These are phyloP conservation scores for Candida berthetii DNA, from an alignment of 805 yeast species.

Conservation along the genomic window DNA sequence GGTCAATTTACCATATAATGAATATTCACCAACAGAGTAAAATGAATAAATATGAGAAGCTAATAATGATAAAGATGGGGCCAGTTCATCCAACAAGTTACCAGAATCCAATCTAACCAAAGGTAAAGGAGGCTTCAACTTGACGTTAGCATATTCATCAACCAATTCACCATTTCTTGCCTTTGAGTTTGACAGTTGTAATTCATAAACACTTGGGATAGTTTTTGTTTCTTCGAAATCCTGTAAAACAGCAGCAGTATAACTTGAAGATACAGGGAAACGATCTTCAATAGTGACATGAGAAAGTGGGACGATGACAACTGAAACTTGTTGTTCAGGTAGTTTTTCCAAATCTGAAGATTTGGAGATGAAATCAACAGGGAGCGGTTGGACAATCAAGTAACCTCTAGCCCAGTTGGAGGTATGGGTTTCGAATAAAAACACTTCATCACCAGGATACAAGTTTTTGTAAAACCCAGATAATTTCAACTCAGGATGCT, in stretches of 20 bases:
- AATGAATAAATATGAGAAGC: slow-evolving; percentile 62
- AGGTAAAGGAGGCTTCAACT: slow-evolving; percentile 50
- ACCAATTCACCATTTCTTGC: slow-evolving; percentile 22
- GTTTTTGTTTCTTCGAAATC: slow-evolving; percentile 20
- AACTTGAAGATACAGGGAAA: slow-evolving; percentile 30
- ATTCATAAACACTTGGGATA: slow-evolving; percentile 29
- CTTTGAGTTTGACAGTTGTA: slow-evolving; percentile 22
- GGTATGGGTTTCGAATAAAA: slow-evolving; percentile 56
- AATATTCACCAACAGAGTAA: slow-evolving; percentile 65
- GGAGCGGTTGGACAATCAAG: slow-evolving; percentile 59
- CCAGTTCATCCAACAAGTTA: slow-evolving; percentile 48
- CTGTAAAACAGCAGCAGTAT: slow-evolving; percentile 21
- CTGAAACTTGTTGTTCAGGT: slow-evolving; percentile 46
- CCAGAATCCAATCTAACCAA: slow-evolving; percentile 36
- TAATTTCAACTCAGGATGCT: slow-evolving; percentile 25
- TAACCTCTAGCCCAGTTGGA: slow-evolving; percentile 80
- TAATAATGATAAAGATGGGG: slow-evolving; percentile 48
- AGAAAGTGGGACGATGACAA: slow-evolving; percentile 58
- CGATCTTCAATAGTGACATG: slow-evolving; percentile 41
- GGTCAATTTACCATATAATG: slow-evolving; percentile 50
- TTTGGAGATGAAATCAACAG: slow-evolving; percentile 61
- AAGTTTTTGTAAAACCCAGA: slow-evolving; percentile 41
- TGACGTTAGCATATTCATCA: slow-evolving; percentile 18
- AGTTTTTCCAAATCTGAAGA: slow-evolving; percentile 52
- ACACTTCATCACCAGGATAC: slow-evolving; percentile 75